Evolutionary conservation across 495 filamentous ascomycete species (phyloP).

Genomic region (Aspergillus biplanus): DNA sequence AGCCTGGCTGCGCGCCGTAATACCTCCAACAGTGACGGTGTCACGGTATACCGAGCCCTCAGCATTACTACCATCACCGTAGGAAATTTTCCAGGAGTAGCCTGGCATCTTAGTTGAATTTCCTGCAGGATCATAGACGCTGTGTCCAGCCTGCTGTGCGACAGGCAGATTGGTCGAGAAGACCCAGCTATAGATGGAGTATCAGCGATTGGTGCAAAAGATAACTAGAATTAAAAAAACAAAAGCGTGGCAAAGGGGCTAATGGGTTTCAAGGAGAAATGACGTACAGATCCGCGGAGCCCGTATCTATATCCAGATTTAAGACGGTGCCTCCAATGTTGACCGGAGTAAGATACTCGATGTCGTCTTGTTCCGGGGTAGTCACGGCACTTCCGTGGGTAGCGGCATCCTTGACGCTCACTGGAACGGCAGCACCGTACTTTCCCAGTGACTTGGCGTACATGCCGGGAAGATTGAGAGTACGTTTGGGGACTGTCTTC

Average conservation of each 20-base stretch:
- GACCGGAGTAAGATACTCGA: slow-evolving; percentile 70
- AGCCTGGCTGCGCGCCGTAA: slow-evolving; percentile 66
- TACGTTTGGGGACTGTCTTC: slow-evolving; percentile 32
- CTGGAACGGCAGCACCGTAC: slow-evolving; percentile 48
- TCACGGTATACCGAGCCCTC: slow-evolving; percentile 71
- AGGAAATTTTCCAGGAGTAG: slow-evolving; percentile 66
- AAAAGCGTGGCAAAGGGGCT: neutral
- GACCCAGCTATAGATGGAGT: slow-evolving; percentile 44
- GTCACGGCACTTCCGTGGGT: slow-evolving; percentile 53
- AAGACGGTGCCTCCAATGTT: slow-evolving; percentile 64
- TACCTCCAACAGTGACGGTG: slow-evolving; percentile 65
- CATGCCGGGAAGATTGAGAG: slow-evolving; percentile 44
- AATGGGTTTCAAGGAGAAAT: neutral
- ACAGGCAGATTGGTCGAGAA: slow-evolving; percentile 54
- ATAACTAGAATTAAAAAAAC: neutral
- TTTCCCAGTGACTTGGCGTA: slow-evolving; percentile 48
- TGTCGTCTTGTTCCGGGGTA: slow-evolving; percentile 60
- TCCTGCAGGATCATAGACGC: slow-evolving; percentile 60
- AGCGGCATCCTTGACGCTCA: slow-evolving; percentile 46
- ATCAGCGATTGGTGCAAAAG: neutral
- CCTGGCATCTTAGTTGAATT: slow-evolving; percentile 56
- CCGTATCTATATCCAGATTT: slow-evolving; percentile 75
- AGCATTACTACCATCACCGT: slow-evolving; percentile 72
- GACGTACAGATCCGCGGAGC: slow-evolving; percentile 73
- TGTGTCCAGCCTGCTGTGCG: slow-evolving; percentile 58